Percentiles rank a stretch among this genome's conserved stretches.
These are phyloP conservation scores for Fragaria iinumae DNA, from an alignment of 306 rosid species.

Conservation along the genomic window DNA sequence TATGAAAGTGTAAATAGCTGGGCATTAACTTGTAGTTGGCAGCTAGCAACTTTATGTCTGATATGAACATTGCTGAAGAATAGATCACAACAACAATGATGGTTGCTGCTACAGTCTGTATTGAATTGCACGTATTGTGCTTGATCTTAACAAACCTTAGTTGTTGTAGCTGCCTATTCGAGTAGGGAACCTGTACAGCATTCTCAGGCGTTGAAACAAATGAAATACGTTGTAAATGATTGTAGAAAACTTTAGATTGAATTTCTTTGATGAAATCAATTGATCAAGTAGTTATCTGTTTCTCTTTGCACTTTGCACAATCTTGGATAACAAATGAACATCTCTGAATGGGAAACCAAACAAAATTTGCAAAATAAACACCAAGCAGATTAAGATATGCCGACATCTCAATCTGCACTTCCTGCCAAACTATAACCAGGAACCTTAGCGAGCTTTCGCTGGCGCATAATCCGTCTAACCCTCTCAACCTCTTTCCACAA, in stretches of 20 bases:
- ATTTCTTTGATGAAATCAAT: background rate
- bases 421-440: slow-evolving; percentile 71
- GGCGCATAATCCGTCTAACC: slow-evolving; percentile 53
- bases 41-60: background rate
- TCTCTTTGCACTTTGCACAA: background rate
- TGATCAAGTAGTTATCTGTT: background rate
- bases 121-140: background rate
- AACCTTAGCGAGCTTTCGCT: slow-evolving; percentile 50
- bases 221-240: background rate
- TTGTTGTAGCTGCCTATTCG: background rate
- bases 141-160: background rate
- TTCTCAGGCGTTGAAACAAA: background rate
- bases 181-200: slow-evolving; percentile 1
- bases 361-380: background rate
- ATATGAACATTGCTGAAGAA: background rate
- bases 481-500: slow-evolving; percentile 71
- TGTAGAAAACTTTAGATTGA: background rate
- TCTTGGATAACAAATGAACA: background rate
- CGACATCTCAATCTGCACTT: slow-evolving; percentile 34
- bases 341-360: background rate
- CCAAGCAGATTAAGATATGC: background rate
- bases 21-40: background rate
- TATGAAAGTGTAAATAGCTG: background rate
- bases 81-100: background rate
- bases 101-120: background rate